Conservation (phyloP, 768 basidiomycete species). For the Kwoniella bestiolae region DNA sequence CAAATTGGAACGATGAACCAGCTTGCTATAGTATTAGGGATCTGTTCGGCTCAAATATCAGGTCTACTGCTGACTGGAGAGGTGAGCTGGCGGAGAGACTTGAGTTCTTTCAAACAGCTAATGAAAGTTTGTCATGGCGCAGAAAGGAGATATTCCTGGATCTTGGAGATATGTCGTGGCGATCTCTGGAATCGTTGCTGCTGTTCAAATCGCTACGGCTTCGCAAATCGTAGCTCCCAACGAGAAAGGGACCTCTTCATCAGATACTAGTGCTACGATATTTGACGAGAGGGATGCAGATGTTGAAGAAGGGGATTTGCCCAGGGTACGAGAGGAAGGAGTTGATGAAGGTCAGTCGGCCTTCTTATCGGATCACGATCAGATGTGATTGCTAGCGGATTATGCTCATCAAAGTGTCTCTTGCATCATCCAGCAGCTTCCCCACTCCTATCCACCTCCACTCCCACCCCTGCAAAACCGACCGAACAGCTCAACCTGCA, state of each 20-base stretch:
- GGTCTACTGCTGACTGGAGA: conserved; percentile 49
- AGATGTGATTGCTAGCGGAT: not conserved
- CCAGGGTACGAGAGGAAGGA: not conserved
- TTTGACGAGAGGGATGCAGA: conserved; percentile 18
- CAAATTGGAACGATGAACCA: conserved; percentile 54
- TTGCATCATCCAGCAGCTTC: conserved; percentile 24
- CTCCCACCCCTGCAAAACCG: not conserved
- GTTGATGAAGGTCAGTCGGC: conserved; percentile 21
- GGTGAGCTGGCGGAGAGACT: conserved; percentile 23
- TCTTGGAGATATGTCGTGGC: conserved; percentile 53
- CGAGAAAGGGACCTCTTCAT: not conserved
- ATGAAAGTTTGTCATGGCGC: not conserved
- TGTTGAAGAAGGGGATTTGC: conserved; percentile 7
- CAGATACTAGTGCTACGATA: not conserved
- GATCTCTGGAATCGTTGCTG: conserved; percentile 45
- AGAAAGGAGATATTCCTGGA: conserved; percentile 52
- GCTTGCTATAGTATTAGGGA: conserved; percentile 51
- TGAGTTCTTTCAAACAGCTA: not conserved
- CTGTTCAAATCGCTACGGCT: conserved; percentile 36
- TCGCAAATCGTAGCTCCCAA: conserved; percentile 2
- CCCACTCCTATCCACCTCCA: conserved; percentile 19
- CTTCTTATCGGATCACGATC: not conserved
- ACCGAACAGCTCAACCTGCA: conserved; percentile 41
- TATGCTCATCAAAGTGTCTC: not conserved
- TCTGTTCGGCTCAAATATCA: conserved; percentile 47